These are phyloP conservation scores for Nasturtium officinale DNA, from an alignment of 345 rosid species.

Conservation along the genomic window DNA sequence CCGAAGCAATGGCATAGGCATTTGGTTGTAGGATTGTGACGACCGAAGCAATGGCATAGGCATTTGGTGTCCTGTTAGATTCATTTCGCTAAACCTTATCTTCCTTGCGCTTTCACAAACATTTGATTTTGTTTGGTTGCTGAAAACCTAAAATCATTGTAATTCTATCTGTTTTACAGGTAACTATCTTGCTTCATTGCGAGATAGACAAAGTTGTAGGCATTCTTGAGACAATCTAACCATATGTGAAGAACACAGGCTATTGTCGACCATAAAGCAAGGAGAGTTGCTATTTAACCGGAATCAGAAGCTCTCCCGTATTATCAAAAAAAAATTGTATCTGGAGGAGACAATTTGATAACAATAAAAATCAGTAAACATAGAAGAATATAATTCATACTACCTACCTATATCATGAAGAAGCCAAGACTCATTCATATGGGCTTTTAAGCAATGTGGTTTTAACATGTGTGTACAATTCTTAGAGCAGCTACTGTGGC, in stretches of 20 bases:
- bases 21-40: too few species aligned
- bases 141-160: neutral
- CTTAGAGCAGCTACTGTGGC: neutral
- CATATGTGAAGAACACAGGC: too few species aligned
- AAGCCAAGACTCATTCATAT: neutral
- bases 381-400: too few species aligned
- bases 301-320: too few species aligned
- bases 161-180: neutral
- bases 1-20: too few species aligned
- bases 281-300: too few species aligned
- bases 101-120: neutral
- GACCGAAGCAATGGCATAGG: constrained; percentile 95
- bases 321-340: too few species aligned
- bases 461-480: neutral
- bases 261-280: too few species aligned
- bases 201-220: neutral
- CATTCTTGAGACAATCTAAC: neutral
- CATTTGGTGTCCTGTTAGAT: constrained; percentile 83
- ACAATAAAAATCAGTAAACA: too few species aligned
- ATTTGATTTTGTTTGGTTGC: neutral
- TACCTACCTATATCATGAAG: neutral
- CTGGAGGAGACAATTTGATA: too few species aligned
- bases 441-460: neutral
- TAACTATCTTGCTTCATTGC: neutral
- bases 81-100: too few species aligned